Percentiles rank a stretch among this genome's conserved stretches.
These are phyloP conservation scores for Oryza meyeriana DNA, from an alignment of 176 grass and related monocot genomes.

Conservation along the genomic window DNA sequence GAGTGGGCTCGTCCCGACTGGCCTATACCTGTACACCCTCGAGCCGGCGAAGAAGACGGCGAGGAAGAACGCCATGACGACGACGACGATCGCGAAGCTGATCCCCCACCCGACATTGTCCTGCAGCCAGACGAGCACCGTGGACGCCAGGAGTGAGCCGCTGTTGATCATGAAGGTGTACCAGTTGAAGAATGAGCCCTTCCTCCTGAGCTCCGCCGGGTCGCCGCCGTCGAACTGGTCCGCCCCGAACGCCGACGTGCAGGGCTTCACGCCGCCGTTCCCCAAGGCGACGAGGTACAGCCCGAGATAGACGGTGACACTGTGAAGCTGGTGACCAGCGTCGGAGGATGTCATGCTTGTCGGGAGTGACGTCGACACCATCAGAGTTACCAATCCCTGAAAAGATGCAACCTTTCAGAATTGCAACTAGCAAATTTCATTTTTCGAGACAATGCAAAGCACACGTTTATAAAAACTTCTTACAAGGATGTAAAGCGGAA, in stretches of 20 bases:
- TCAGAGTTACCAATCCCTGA: constrained; percentile 34
- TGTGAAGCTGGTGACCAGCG: neutral
- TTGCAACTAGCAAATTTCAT: too few relatives aligned
- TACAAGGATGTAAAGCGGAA: neutral
- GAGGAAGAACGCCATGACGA: neutral
- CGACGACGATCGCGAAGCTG: neutral
- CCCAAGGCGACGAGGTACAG: constrained; percentile 42
- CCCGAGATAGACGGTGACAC: constrained; percentile 18
- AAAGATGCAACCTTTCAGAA: too few relatives aligned
- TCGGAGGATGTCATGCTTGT: neutral
- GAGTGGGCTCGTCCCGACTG: neutral
- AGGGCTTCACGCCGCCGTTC: constrained; percentile 38
- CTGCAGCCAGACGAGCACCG: neutral
- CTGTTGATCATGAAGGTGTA: neutral
- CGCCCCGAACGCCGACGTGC: constrained; percentile 31
- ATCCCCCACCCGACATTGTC: neutral
- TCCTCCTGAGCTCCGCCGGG: constrained; percentile 4
- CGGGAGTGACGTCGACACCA: neutral
- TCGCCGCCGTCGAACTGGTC: constrained; percentile 39
- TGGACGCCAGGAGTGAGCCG: neutral
- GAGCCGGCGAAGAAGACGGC: neutral
- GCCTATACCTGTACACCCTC: neutral
- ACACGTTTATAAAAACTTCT: neutral
- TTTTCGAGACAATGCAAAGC: too few relatives aligned
- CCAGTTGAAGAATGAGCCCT: neutral